Base-by-base conservation (phyloP, 768 basidiomycete genomes). In the Saitozyma podzolica region DNA sequence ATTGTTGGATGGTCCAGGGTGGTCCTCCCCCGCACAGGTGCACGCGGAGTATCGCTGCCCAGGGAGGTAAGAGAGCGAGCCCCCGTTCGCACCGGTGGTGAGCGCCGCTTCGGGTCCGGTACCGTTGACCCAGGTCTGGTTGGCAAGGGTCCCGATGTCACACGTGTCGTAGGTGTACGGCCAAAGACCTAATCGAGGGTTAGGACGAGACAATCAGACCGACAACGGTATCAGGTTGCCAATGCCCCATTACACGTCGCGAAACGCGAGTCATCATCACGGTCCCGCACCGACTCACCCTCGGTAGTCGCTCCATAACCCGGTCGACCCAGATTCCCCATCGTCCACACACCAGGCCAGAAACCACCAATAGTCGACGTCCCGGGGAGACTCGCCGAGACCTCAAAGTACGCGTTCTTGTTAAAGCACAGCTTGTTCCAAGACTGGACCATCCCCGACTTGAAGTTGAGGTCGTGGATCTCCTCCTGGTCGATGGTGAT, bases 391-490 rank as follows among this genome's bases (percentile, higher is more conserved):
- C 62, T 65, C 14, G 66, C 87, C 17, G 85, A 80, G 41, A 91
- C 80, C 66, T 90, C 86, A 56, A 93, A 82, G 61, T 90, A 82
- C 20, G 72, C 73, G 47, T 93, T 93, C 43, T 90, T 91, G 40
- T 91, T 91, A 80, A 95, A 93, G 81, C 91, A 97, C 66, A 98
- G 90, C 79, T 95, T 93, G 80, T 96, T 96, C 79, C 79, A 81
- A 0, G 76, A 75, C 56, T 78, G 76, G n/a, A 80, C 42, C 79
- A 79, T 78, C 41, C 74, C 78, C 20, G 73, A 75, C 56, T 73
- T 84, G 73, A 88, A 93, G 61, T 89, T 78, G 59, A 94, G 81
- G 61, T 84, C 84, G 75, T 94, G 89, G 48, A 84, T 89, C 60
- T 74, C 74, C 85, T 89, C 75, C 84, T 77, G 37, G 80, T 85